Evolutionary conservation across 2,329 filamentous ascomycete species (phyloP).

Genomic region (Aspergillus texensis): DNA sequence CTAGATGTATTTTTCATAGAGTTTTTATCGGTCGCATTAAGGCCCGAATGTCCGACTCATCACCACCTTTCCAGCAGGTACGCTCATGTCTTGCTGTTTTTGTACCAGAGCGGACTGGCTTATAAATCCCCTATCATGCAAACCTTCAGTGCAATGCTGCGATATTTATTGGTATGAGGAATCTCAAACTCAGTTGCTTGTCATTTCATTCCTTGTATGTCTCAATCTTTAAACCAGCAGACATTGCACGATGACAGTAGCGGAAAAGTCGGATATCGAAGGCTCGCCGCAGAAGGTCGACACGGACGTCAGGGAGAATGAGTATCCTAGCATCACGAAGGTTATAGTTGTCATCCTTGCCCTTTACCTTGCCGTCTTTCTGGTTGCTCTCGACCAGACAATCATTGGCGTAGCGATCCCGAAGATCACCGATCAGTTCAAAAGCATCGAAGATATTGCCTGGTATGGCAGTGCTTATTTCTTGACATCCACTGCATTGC

Average conservation of each 20-base stretch:
- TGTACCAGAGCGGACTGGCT: not conserved
- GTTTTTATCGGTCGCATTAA: not conserved
- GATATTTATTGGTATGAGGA: not conserved
- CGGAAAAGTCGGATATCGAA: not conserved
- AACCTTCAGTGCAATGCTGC: not conserved
- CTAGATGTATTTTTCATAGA: not conserved
- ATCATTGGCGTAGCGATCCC: conserved; percentile 30
- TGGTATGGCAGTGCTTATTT: conserved; percentile 62
- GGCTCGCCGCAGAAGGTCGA: not conserved
- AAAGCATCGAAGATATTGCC: conserved; percentile 56
- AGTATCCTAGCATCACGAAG: conserved; percentile 25
- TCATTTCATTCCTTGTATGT: no score
- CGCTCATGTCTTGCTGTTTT: not conserved
- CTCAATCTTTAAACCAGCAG: not conserved
- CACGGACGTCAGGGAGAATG: not conserved
- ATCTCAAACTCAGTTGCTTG: not conserved
- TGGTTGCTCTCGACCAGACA: conserved; percentile 38
- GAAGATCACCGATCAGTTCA: conserved; percentile 26
- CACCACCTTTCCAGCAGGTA: no score
- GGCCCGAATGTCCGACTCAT: not conserved
- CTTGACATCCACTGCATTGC: conserved; percentile 17
- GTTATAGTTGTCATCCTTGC: conserved; percentile 19
- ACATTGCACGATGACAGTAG: not conserved
- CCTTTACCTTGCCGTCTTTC: conserved; percentile 28
- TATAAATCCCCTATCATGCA: not conserved